Base-by-base conservation (phyloP, 2,329 filamentous ascomycete species). In the Pseudovirgaria hyperparasitica region DNA sequence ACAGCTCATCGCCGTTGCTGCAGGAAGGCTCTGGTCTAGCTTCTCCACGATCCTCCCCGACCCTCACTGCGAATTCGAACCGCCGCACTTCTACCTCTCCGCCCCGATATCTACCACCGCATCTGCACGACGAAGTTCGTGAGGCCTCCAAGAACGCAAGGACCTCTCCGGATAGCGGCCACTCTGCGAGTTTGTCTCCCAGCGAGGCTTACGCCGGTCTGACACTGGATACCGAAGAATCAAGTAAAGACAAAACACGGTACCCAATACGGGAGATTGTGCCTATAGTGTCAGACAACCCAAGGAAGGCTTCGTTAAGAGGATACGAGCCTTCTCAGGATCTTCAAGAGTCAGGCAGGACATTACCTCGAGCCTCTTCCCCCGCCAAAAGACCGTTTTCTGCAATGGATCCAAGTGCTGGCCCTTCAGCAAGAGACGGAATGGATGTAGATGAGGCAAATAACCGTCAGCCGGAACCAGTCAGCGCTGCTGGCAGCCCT, bases 331-430 rank as follows among this genome's bases (percentile, higher is more conserved):
- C 48, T 13, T n/a, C n/a, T n/a, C n/a, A n/a, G n/a, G n/a, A n/a
- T n/a, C n/a, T n/a, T n/a, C n/a, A n/a, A n/a, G n/a, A n/a, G n/a
- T n/a, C n/a, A n/a, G 46, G 20, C 4, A 31, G 42, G 22, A 40
- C 46, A 14, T 40, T 41, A 18, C 47, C 46, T 20, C 49, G 67
- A 30, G 62, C 63, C 16, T 60, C 60, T 10, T 67, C 64, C 25
- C 67, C 67, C 17, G 64, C 66, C 16, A 72, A 72, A 48, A 57
- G 67, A 35, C 58, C 56, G 28, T 65, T 66, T 22, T 60, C 63
- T 18, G 63, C 64, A 34, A 67, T 70, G 64, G 65, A 68, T 35
- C n/a, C n/a, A n/a, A 59, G 50, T 36, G 21, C 30, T 17, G 28
- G 29, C 23, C n/a, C n/a, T n/a, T n/a, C n/a, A n/a, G n/a, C n/a